Conservation (phyloP, 108 stramenopile genomes). For the Aureococcus anophagefferens region DNA sequence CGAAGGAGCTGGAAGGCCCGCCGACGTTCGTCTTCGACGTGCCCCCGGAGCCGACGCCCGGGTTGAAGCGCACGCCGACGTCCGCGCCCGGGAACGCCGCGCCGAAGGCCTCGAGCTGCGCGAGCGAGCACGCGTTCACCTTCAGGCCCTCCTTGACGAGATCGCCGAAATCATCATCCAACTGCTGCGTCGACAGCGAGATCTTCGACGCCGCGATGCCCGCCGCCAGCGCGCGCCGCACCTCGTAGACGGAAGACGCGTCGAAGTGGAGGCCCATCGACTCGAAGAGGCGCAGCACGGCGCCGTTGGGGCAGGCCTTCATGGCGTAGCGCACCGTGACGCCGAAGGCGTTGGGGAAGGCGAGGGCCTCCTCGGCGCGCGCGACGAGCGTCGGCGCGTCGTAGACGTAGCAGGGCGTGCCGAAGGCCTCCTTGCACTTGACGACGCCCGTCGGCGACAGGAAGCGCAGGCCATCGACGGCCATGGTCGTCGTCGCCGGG, state of each 20-base stretch:
- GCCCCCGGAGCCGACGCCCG: constrained; percentile 91
- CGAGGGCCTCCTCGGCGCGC: constrained; percentile 70
- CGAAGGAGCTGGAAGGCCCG: constrained; percentile 86
- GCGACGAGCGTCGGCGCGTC: constrained; percentile 65
- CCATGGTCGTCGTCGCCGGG: no score
- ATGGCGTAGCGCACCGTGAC: constrained; percentile 93
- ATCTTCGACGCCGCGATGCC: constrained; percentile 78
- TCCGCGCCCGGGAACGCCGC: constrained; percentile 63
- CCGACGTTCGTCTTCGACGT: constrained; percentile 96
- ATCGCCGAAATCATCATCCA: constrained; percentile 69
- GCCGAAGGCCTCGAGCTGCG: constrained; percentile 78
- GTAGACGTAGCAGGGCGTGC: constrained; percentile 90
- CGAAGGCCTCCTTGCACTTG: constrained; percentile 6
- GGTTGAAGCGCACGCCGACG: constrained; percentile 89
- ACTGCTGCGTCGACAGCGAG: constrained; percentile 82
- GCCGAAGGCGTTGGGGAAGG: constrained; percentile 90
- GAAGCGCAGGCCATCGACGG: no score
- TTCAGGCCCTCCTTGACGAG: constrained; percentile 20
- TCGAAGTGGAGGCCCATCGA: constrained; percentile 84
- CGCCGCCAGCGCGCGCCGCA: constrained; percentile 71
- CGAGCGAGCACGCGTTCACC: constrained; percentile 65
- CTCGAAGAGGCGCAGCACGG: constrained; percentile 76
- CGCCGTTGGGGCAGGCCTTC: constrained; percentile 88
- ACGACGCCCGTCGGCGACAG: no score
- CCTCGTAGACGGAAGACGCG: constrained; percentile 83